Evolutionary conservation across 768 basidiomycete genomes (phyloP), one percentile per base, ranked within the genome.

Genomic region (Goffeauzyma gilvescens): DNA sequence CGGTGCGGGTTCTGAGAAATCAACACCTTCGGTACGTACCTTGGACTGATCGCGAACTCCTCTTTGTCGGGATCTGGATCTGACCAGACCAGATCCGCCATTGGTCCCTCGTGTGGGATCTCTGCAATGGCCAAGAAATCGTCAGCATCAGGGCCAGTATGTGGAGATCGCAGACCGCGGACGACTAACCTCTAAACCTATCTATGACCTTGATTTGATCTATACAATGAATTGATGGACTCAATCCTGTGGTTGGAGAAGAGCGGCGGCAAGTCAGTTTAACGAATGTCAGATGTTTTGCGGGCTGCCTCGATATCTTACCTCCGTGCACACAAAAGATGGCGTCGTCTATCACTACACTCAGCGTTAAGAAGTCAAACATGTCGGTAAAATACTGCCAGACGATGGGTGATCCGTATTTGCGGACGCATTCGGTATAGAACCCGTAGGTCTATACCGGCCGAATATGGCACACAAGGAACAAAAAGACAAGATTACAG

Each of bases 321-420:
- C 90, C 90, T 55, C 93, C 93, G 54, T 98, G 93, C 8, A 98
- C 90, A 55, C 93, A 98, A 64, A 98, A 95, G 72, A 98, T 95
- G 57, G 78, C 79, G 68, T 98, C 87, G 67, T 98, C 93, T 55
- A 98, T 95, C 49, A 98, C 93, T 44, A 90, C 89, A 25, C 84
- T 87, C 44, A 98, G 70, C 9, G 93, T 96, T 53, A 98, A 67
- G 68, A 87, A 98, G 69, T 98, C 93, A 65, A 98, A 98, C 90
- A 98, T 93, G 67, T 98, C 93, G 46, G 93, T 98, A 58, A 98
- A 96, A 65, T 96, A 95, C 21, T 85, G 87, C 93, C 93, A 98
- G 25, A 95, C 90, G 54, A 81, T 79, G 24, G 87, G 78, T 2
- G 83, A 79, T 42, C 87, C 89, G 55, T 98, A 98, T 67, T 98